Conservation (phyloP, 177 flowering plant species). For the Vitis hybrid region DNA sequence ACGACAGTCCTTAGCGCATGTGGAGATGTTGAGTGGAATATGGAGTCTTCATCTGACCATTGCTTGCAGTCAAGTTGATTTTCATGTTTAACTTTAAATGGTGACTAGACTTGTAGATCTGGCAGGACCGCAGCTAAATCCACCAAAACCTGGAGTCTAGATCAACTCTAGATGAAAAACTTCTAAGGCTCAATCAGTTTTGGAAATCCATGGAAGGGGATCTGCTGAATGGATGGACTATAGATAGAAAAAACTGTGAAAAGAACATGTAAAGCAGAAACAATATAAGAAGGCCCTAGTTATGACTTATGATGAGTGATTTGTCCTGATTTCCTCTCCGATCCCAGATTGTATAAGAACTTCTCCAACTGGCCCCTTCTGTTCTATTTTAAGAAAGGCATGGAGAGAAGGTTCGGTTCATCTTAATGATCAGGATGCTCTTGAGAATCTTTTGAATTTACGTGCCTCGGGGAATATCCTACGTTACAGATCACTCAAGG, state of each 20-base stretch:
- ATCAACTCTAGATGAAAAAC: too few species aligned
- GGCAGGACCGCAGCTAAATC: neutral
- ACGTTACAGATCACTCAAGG: too few species aligned
- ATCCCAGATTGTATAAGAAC: neutral
- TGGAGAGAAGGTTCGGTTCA: neutral
- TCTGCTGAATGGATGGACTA: too few species aligned
- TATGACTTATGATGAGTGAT: neutral
- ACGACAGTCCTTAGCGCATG: slow-evolving; percentile 65
- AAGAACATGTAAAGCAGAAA: neutral
- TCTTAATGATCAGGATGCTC: neutral
- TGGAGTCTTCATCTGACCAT: slow-evolving; percentile 21
- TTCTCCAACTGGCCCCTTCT: neutral
- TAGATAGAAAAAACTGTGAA: too few species aligned
- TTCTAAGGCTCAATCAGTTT: too few species aligned
- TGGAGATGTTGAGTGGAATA: slow-evolving; percentile 56
- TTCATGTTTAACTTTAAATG: neutral
- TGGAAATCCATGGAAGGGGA: too few species aligned
- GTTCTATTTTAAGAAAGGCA: neutral
- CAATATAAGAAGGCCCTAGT: neutral
- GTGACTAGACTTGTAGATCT: slow-evolving; percentile 1
- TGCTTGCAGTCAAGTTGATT: slow-evolving; percentile 28
- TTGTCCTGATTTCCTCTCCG: neutral
- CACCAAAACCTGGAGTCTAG: neutral
- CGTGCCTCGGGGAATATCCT: too few species aligned
- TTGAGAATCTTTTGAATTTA: too few species aligned